Evolutionary conservation across 1,139 yeast genomes (phyloP).

Genomic region (Debaryomycetaceae sp.): DNA sequence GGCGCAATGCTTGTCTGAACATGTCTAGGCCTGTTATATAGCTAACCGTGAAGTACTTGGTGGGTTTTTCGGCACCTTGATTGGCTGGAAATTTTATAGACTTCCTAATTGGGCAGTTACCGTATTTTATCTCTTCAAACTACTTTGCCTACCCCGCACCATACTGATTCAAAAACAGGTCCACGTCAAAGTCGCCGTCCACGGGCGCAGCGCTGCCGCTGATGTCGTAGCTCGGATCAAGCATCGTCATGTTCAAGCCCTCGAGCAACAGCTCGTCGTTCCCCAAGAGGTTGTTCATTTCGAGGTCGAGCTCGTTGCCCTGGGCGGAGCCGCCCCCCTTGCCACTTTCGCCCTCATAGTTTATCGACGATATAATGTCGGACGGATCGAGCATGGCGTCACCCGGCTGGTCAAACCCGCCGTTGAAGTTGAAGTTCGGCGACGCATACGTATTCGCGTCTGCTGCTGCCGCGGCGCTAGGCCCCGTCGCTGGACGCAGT

Average conservation of each 20-base stretch:
- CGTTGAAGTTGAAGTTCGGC: conserved; percentile 21
- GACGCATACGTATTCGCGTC: conserved; percentile 12
- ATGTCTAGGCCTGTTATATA: conserved; percentile 16
- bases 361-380: conserved; percentile 27
- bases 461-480: conserved; percentile 3
- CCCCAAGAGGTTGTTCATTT: conserved; percentile 31
- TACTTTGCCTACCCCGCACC: conserved; percentile 12
- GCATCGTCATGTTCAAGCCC: conserved; percentile 32
- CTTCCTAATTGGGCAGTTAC: conserved; percentile 18
- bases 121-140: background rate
- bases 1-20: conserved; percentile 63
- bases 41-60: background rate
- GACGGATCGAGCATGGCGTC: conserved; percentile 24
- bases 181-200: conserved; percentile 35
- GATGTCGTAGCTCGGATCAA: conserved; percentile 24
- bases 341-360: conserved; percentile 10
- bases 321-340: conserved; percentile 1
- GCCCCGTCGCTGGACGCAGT: conserved; percentile 1
- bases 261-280: conserved; percentile 35
- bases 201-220: conserved; percentile 11
- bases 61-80: conserved; percentile 9
- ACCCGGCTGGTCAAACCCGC: conserved; percentile 9
- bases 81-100: conserved; percentile 21
- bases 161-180: conserved; percentile 35
- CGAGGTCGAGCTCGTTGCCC: conserved; percentile 18